These are phyloP conservation scores for Blastocladiella britannica DNA, from an alignment of 192 early-diverging fungal species.

Conservation along the genomic window DNA sequence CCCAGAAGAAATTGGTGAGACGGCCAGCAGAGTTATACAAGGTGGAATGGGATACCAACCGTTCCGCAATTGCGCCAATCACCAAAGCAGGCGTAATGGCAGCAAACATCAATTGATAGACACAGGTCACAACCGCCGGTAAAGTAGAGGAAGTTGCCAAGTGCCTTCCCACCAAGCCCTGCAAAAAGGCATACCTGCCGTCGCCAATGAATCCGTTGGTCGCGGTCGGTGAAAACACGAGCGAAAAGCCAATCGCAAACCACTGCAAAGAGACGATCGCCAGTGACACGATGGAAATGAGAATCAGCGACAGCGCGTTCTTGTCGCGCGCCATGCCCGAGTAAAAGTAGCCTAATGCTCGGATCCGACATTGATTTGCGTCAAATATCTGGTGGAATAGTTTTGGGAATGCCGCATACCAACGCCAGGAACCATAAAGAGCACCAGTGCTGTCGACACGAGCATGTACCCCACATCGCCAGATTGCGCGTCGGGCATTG, in stretches of 20 bases:
- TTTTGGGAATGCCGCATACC: too few relatives aligned
- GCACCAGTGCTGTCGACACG: too few relatives aligned
- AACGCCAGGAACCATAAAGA: too few relatives aligned
- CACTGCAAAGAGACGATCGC: conserved; percentile 70
- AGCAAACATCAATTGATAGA: conserved; percentile 69
- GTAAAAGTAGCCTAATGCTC: conserved; percentile 91
- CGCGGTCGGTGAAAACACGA: neutral
- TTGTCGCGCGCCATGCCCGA: conserved; percentile 81
- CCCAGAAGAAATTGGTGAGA: neutral
- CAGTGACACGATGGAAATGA: conserved; percentile 58
- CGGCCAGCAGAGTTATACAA: neutral
- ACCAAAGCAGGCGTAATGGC: conserved; percentile 31
- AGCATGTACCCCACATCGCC: too few relatives aligned
- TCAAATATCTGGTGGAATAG: too few relatives aligned
- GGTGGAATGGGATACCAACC: neutral
- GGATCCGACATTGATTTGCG: too few relatives aligned
- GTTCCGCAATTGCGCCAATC: conserved; percentile 1
- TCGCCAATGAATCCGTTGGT: conserved; percentile 20
- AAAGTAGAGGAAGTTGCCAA: conserved; percentile 16
- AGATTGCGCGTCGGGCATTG: too few relatives aligned
- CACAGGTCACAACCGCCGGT: conserved; percentile 37
- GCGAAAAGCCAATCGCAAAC: conserved; percentile 3
- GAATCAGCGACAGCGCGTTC: conserved; percentile 74
- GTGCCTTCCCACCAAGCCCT: conserved; percentile 9
- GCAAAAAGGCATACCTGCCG: conserved; percentile 16